These are phyloP conservation scores for Penicillium ochrochloron DNA, from an alignment of 495 filamentous ascomycete genomes.

Conservation along the genomic window DNA sequence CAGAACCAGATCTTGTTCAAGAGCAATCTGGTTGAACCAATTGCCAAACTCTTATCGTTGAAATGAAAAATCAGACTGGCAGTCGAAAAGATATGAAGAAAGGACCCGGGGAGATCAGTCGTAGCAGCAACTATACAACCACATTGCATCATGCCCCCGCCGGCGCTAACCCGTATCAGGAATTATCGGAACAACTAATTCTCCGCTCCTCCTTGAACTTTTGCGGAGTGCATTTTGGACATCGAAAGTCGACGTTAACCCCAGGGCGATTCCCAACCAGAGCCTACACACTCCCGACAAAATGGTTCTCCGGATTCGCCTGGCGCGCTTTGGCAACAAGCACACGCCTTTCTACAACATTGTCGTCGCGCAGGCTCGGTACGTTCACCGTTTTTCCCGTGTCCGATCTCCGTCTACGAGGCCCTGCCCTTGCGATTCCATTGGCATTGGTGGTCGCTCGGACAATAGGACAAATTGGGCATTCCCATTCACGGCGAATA, in stretches of 20 bases:
- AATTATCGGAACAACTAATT: conserved; percentile 30
- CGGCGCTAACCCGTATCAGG: conserved; percentile 37
- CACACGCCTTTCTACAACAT: conserved; percentile 95
- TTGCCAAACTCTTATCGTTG: background rate
- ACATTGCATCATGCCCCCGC: conserved; percentile 34
- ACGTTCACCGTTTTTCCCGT: conserved; percentile 32
- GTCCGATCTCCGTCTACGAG: background rate
- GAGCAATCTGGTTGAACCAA: background rate
- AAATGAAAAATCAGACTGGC: too few species aligned
- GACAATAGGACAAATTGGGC: background rate
- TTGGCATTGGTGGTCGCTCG: background rate
- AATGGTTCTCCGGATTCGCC: conserved; percentile 93
- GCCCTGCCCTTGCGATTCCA: conserved; percentile 1
- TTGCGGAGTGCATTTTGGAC: conserved; percentile 27
- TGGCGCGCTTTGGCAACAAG: conserved; percentile 90
- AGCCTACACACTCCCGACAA: conserved; percentile 26
- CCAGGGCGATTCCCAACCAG: conserved; percentile 3
- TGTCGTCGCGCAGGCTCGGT: conserved; percentile 95
- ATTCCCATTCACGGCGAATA: background rate
- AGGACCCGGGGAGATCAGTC: background rate
- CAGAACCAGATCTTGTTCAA: background rate
- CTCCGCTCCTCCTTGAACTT: conserved; percentile 37
- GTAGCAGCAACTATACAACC: conserved; percentile 13
- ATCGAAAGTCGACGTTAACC: conserved; percentile 3
- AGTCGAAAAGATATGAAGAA: conserved; percentile 2